phyloP scores from a whole-genome alignment of 1,139 yeast genomes.

The Nadsonia starkeyi-henricii region DNA sequence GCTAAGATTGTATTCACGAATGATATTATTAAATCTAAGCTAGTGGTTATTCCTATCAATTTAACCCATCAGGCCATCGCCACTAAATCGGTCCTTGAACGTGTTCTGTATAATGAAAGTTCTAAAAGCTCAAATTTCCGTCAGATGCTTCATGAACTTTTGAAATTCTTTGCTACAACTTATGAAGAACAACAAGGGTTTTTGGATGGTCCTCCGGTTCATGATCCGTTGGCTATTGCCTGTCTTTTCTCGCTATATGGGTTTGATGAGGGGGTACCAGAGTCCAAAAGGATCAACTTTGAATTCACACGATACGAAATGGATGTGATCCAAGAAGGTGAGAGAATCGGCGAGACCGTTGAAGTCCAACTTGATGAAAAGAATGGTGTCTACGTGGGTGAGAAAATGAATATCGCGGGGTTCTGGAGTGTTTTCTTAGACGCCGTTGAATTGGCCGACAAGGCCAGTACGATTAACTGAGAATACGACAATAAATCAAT shows the following conservation, averaged over 20 bases:
- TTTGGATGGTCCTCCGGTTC: constrained; percentile 58
- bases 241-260: constrained; percentile 27
- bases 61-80: constrained; percentile 61
- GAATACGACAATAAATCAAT: not conserved
- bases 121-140: constrained; percentile 28
- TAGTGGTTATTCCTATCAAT: constrained; percentile 51
- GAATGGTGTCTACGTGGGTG: not conserved
- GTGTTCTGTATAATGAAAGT: constrained; percentile 10
- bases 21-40: constrained; percentile 32
- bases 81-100: constrained; percentile 29
- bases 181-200: constrained; percentile 35
- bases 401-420: not conserved
- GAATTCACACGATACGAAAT: not conserved
- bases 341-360: not conserved
- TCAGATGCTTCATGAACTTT: constrained; percentile 40
- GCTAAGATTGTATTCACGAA: constrained; percentile 43
- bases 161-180: constrained; percentile 39
- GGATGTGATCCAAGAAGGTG: not conserved
- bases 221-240: constrained; percentile 66
- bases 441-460: not conserved
- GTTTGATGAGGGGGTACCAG: not conserved
- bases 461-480: not conserved
- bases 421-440: not conserved
- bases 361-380: not conserved
- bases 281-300: not conserved